A percentile compares a stretch with the other conserved stretches of the same genome.
These are phyloP conservation scores for Paspalum vaginatum DNA, from an alignment of 176 grass and related monocot genomes.

Conservation along the genomic window DNA sequence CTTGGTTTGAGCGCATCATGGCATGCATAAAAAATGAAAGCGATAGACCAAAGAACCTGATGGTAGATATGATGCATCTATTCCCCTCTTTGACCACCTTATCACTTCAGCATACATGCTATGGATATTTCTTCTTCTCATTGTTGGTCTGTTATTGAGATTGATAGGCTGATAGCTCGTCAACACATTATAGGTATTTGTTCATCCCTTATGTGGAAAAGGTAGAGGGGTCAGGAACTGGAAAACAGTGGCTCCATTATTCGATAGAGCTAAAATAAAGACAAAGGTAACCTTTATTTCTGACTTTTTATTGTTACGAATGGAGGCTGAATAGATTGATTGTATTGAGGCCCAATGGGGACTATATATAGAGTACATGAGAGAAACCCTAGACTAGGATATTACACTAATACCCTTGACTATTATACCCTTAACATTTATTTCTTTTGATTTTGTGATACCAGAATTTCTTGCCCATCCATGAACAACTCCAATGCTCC, in stretches of 20 bases:
- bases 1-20: conserved; percentile 63
- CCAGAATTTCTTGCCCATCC: background rate
- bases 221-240: conserved; percentile 71
- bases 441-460: conserved; percentile 21
- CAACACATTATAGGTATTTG: conserved; percentile 71
- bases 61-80: conserved; percentile 56
- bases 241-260: conserved; percentile 80
- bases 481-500: background rate
- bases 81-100: conserved; percentile 5
- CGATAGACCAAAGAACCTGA: conserved; percentile 73
- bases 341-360: no score
- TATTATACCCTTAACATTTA: conserved; percentile 21
- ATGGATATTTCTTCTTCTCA: conserved; percentile 6
- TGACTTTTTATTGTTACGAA: background rate
- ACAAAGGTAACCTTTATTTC: conserved; percentile 59
- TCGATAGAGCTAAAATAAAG: conserved; percentile 71
- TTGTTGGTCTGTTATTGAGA: background rate
- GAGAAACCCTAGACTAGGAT: no score
- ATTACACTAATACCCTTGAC: no score
- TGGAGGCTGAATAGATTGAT: no score
- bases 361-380: no score
- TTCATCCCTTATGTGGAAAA: conserved; percentile 96
- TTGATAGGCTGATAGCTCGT: conserved; percentile 16
- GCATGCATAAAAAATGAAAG: conserved; percentile 48
- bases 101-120: background rate